These are phyloP conservation scores for Astrothelium macrocarpum DNA, from an alignment of 495 filamentous ascomycete genomes.

Conservation along the genomic window DNA sequence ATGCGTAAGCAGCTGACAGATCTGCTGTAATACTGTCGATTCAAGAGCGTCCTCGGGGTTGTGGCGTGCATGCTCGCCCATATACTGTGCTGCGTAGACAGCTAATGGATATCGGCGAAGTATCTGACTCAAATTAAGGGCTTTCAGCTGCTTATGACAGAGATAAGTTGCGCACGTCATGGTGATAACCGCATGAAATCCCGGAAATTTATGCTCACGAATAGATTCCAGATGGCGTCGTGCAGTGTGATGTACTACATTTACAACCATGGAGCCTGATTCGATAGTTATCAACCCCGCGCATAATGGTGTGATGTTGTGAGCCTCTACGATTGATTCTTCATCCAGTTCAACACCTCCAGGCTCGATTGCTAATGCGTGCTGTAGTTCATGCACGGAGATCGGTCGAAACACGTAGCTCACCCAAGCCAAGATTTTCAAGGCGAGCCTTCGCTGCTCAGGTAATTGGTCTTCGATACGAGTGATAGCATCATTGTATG, in stretches of 20 bases:
- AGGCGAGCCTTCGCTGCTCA: background rate
- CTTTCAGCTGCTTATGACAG: background rate
- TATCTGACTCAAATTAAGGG: background rate
- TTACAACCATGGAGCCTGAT: slow-evolving; percentile 12
- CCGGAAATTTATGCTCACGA: background rate
- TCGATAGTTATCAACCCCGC: slow-evolving; percentile 22
- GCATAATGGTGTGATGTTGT: slow-evolving; percentile 17
- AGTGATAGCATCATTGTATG: slow-evolving; percentile 10
- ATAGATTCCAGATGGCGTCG: slow-evolving; percentile 16
- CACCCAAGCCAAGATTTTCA: slow-evolving; percentile 20
- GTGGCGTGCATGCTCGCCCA: slow-evolving; percentile 16
- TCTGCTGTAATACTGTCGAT: slow-evolving; percentile 8
- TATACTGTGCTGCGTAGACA: slow-evolving; percentile 14
- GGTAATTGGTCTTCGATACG: slow-evolving; percentile 8
- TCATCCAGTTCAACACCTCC: slow-evolving; percentile 16
- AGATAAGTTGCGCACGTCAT: slow-evolving; percentile 15
- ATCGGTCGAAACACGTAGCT: slow-evolving; percentile 14
- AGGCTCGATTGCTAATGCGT: slow-evolving; percentile 21
- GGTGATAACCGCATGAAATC: slow-evolving; percentile 12
- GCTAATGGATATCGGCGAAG: slow-evolving; percentile 12
- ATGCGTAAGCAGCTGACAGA: slow-evolving; percentile 13
- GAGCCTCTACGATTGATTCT: slow-evolving; percentile 12
- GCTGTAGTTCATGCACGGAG: slow-evolving; percentile 16
- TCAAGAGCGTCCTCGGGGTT: slow-evolving; percentile 14
- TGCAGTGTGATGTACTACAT: slow-evolving; percentile 23